Evolutionary conservation across 108 stramenopile species (phyloP).

Genomic region (Parmales sp.): DNA sequence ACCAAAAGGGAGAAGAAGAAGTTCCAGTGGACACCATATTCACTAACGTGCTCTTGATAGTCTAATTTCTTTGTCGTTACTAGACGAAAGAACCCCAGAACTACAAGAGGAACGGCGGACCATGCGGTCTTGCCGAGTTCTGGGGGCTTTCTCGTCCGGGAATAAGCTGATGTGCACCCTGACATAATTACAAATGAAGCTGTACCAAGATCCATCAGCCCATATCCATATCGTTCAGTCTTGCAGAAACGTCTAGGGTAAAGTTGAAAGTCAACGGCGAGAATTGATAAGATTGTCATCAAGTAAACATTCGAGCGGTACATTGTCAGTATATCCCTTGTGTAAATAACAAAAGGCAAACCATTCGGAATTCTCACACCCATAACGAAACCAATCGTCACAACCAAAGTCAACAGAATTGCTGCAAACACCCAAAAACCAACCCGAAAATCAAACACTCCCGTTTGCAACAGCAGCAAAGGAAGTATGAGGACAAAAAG

Average conservation of each 20-base stretch:
- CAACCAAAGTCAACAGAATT: too few relatives aligned
- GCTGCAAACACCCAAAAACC: too few relatives aligned
- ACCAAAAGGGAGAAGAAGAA: slow-evolving; percentile 95
- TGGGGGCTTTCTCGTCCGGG: background rate
- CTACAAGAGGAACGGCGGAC: slow-evolving; percentile 44
- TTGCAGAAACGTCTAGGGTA: slow-evolving; percentile 89
- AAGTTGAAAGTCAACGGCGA: slow-evolving; percentile 80
- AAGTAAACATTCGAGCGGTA: slow-evolving; percentile 57
- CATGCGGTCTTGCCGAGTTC: slow-evolving; percentile 14
- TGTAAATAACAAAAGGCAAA: too few relatives aligned
- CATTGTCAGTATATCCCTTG: slow-evolving; percentile 52
- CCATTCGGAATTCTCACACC: too few relatives aligned
- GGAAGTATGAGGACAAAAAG: too few relatives aligned
- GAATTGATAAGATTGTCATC: slow-evolving; percentile 75
- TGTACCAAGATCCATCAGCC: slow-evolving; percentile 93
- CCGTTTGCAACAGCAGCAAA: too few relatives aligned
- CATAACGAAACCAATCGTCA: too few relatives aligned
- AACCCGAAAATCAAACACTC: too few relatives aligned
- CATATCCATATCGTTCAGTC: slow-evolving; percentile 77
- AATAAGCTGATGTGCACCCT: slow-evolving; percentile 42
- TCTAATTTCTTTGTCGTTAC: slow-evolving; percentile 64
- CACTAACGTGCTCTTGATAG: slow-evolving; percentile 86
- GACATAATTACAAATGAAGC: slow-evolving; percentile 74
- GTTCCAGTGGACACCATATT: slow-evolving; percentile 99
- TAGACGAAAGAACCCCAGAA: slow-evolving; percentile 60